Conservation (phyloP, 2,329 filamentous ascomycete genomes). For the Cylindrodendrum hubeiense region DNA sequence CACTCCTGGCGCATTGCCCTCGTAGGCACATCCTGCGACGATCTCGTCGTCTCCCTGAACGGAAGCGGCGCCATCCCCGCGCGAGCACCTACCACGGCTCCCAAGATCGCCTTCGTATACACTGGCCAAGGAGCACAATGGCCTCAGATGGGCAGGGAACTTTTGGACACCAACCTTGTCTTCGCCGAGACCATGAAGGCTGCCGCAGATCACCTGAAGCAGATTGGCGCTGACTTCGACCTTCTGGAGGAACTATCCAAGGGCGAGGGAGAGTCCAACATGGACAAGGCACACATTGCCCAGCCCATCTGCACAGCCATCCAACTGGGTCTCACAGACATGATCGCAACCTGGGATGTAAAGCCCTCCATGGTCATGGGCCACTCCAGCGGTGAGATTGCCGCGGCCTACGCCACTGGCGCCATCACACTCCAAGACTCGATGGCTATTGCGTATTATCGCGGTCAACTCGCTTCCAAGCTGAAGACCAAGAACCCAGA, state of each 20-base stretch:
- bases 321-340: conserved; percentile 59
- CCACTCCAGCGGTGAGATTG: conserved; percentile 64
- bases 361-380: conserved; percentile 54
- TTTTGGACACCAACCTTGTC: conserved; percentile 50
- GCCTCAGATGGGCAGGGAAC: conserved; percentile 53
- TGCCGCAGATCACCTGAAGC: conserved; percentile 48
- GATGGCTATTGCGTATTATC: conserved; percentile 63
- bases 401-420: conserved; percentile 59
- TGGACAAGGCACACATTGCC: conserved; percentile 56
- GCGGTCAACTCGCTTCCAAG: conserved; percentile 58
- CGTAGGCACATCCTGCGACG: conserved; percentile 57
- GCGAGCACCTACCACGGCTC: conserved; percentile 27
- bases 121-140: conserved; percentile 57
- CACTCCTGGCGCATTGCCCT: conserved; percentile 59
- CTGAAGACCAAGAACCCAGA: conserved; percentile 55
- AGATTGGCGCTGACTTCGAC: conserved; percentile 52
- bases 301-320: conserved; percentile 60
- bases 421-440: conserved; percentile 58
- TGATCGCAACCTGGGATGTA: conserved; percentile 60
- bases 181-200: conserved; percentile 50
- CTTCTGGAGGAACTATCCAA: conserved; percentile 53
- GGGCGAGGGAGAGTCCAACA: conserved; percentile 48
- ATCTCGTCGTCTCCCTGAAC: conserved; percentile 59
- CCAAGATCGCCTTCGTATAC: conserved; percentile 50
- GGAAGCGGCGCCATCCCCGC: conserved; percentile 36